phyloP scores from a whole-genome alignment of 2,329 filamentous ascomycete genomes.

The Colletotrichum chlorophyti region DNA sequence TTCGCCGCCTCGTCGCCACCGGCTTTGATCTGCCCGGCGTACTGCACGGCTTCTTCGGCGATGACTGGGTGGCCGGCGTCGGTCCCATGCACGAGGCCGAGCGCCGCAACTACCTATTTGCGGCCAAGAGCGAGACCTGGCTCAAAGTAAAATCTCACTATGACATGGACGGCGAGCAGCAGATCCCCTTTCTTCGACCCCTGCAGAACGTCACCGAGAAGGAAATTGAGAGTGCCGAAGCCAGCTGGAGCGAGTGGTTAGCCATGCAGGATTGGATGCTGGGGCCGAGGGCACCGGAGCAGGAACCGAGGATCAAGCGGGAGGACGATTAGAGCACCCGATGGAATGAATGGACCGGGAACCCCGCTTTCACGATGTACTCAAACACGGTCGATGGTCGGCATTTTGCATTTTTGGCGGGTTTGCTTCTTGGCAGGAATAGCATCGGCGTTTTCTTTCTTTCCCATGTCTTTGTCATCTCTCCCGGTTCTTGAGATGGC shows the following conservation, averaged over 20 bases:
- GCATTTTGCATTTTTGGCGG: conserved; percentile 2
- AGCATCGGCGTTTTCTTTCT: not conserved
- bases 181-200: conserved; percentile 85
- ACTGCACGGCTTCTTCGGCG: conserved; percentile 96
- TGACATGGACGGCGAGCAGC: conserved; percentile 84
- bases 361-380: not conserved
- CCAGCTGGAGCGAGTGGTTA: conserved; percentile 91
- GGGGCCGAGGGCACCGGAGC: conserved; percentile 73
- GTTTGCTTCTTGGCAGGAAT: not conserved
- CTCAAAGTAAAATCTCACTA: conserved; percentile 88
- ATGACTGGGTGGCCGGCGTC: conserved; percentile 84
- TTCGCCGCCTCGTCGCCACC: conserved; percentile 87
- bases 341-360: not conserved
- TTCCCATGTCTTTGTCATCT: no score
- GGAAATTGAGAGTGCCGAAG: conserved; percentile 84
- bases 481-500: conserved; percentile 11
- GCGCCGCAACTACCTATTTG: conserved; percentile 92
- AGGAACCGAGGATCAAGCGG: conserved; percentile 22
- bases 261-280: conserved; percentile 99
- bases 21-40: conserved; percentile 87
- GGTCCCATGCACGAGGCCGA: conserved; percentile 87
- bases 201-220: conserved; percentile 77
- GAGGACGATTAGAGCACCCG: conserved; percentile 10
- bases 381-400: not conserved
- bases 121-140: conserved; percentile 92